Evolutionary conservation across 202 grass and related monocot species (phyloP).

Genomic region (Zizania palustris): DNA sequence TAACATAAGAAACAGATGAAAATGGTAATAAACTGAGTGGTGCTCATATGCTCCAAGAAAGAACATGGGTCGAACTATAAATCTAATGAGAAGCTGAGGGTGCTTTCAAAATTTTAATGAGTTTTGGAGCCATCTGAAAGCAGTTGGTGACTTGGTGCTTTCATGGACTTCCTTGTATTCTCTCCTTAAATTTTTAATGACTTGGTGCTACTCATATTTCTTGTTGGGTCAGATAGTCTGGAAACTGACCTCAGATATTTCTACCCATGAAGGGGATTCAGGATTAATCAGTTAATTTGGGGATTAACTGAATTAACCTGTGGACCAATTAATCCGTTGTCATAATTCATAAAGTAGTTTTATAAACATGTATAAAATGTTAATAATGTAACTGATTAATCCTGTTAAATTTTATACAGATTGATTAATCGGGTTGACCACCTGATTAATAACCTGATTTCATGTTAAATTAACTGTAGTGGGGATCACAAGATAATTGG

Average conservation of each 20-base stretch:
- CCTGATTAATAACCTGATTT: too few relatives aligned
- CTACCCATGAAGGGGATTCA: neutral
- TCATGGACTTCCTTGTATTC: neutral
- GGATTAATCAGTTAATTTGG: too few relatives aligned
- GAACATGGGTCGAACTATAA: neutral
- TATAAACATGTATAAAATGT: too few relatives aligned
- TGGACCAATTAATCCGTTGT: too few relatives aligned
- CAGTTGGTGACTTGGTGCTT: neutral
- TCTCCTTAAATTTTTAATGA: neutral
- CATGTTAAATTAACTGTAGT: too few relatives aligned
- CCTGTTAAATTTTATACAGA: too few relatives aligned
- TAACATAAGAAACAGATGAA: neutral
- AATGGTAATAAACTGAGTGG: neutral
- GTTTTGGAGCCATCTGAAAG: neutral
- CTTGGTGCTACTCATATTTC: neutral
- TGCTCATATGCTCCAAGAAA: slow-evolving; percentile 1
- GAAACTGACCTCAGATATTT: slow-evolving; percentile 16
- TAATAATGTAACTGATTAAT: too few relatives aligned
- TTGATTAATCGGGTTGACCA: too few relatives aligned
- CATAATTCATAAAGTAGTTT: neutral
- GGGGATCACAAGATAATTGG: neutral
- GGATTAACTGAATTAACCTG: too few relatives aligned
- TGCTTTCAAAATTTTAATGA: neutral
- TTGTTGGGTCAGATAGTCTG: neutral
- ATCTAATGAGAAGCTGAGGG: neutral